These are phyloP conservation scores for Candida tunisiensis DNA, from an alignment of 1,139 yeast species.

Conservation along the genomic window DNA sequence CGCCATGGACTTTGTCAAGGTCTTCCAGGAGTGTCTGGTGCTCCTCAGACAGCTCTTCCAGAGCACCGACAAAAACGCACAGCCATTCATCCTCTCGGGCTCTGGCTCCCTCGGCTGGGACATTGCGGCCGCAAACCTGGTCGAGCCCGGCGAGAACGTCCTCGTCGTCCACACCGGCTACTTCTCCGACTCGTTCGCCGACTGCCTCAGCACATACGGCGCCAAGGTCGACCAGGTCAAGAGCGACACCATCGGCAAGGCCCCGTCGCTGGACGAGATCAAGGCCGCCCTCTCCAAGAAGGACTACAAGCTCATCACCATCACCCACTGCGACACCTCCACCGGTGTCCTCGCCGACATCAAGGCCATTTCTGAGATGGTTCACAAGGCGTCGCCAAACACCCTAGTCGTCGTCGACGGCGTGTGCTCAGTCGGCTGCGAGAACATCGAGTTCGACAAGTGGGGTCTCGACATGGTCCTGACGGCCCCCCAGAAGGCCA, in stretches of 20 bases:
- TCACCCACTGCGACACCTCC: slow-evolving; percentile 93
- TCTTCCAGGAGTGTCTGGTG: slow-evolving; percentile 52
- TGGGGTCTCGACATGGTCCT: slow-evolving; percentile 86
- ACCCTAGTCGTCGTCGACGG: slow-evolving; percentile 81
- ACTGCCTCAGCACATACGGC: slow-evolving; percentile 57
- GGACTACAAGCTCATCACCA: slow-evolving; percentile 53
- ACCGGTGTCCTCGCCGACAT: slow-evolving; percentile 79
- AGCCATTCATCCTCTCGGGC: slow-evolving; percentile 72
- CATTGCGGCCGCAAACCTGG: slow-evolving; percentile 61
- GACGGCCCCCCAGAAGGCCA: slow-evolving; percentile 90
- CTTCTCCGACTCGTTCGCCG: slow-evolving; percentile 78
- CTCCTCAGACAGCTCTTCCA: slow-evolving; percentile 61
- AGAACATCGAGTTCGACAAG: slow-evolving; percentile 63
- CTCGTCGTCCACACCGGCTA: slow-evolving; percentile 86
- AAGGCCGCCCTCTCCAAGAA: slow-evolving; percentile 30
- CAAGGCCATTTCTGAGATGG: slow-evolving; percentile 40
- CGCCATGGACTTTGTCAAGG: slow-evolving; percentile 66
- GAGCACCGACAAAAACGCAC: slow-evolving; percentile 46
- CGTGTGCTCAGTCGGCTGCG: slow-evolving; percentile 88
- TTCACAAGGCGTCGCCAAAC: slow-evolving; percentile 54
- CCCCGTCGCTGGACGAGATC: slow-evolving; percentile 41
- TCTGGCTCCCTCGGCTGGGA: slow-evolving; percentile 97
- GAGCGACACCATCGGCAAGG: slow-evolving; percentile 59
- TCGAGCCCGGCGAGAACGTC: slow-evolving; percentile 42
- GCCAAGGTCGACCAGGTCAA: slow-evolving; percentile 42